These are phyloP conservation scores for Gloeopeniophorella convolvens DNA, from an alignment of 768 basidiomycete genomes.

Conservation along the genomic window DNA sequence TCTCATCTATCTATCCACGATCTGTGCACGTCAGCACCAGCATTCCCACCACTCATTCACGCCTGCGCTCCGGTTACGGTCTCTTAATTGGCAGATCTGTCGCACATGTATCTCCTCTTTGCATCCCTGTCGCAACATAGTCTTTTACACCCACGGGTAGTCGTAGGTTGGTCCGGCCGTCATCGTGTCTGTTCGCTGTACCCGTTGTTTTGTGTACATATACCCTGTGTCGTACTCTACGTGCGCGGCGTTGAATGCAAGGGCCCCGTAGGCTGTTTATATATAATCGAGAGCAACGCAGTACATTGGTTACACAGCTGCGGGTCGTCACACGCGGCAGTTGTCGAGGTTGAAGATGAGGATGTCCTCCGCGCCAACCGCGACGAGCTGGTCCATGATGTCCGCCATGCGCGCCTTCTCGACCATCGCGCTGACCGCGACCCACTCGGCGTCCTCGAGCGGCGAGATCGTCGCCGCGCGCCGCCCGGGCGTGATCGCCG, in stretches of 20 bases:
- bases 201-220: background rate
- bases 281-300: background rate
- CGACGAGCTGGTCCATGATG: constrained; percentile 84
- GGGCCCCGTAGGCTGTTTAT: background rate
- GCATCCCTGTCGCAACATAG: background rate
- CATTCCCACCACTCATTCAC: background rate
- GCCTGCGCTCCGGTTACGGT: background rate
- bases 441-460: constrained; percentile 81
- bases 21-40: constrained; percentile 4
- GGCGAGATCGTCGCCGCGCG: constrained; percentile 83
- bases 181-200: background rate
- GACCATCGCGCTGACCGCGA: constrained; percentile 90
- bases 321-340: constrained; percentile 65
- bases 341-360: constrained; percentile 87
- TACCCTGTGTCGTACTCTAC: constrained; percentile 4
- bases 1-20: constrained; percentile 11
- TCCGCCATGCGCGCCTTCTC: constrained; percentile 72
- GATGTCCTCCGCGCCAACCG: constrained; percentile 84
- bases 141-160: background rate
- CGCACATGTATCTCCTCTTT: constrained; percentile 1
- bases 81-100: constrained; percentile 2
- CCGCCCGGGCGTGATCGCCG: constrained; percentile 78
- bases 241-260: constrained; percentile 1
- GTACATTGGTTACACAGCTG: background rate
- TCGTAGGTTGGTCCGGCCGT: background rate